A percentile compares a stretch with the other conserved stretches of the same genome.
Evolutionary conservation across 331 rosid species (phyloP).

Genomic region (Rhamnella rubrinervis): DNA sequence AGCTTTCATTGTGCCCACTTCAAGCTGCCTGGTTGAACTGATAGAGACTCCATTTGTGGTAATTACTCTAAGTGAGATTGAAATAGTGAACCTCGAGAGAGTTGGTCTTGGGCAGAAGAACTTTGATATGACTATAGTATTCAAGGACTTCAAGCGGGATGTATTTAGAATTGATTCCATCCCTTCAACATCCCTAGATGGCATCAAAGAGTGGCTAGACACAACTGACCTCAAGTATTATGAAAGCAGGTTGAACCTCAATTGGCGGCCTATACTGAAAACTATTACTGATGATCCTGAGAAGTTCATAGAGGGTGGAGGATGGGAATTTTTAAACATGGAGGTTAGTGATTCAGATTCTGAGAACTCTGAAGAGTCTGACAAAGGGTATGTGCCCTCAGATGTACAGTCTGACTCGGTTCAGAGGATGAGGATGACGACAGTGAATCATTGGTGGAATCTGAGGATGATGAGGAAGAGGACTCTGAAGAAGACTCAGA

Average conservation of each 20-base stretch:
- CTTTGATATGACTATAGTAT: conserved; percentile 74
- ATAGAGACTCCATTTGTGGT: conserved; percentile 82
- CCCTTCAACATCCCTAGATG: conserved; percentile 77
- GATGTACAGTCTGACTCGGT: conserved; percentile 74
- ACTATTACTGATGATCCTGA: conserved; percentile 82
- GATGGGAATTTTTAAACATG: conserved; percentile 79
- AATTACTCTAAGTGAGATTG: conserved; percentile 71
- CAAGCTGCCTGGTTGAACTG: conserved; percentile 79
- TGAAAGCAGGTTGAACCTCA: conserved; percentile 82
- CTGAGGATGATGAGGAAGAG: conserved; percentile 62
- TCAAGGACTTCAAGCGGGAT: conserved; percentile 81
- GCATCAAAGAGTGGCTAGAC: conserved; percentile 85
- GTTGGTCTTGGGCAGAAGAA: conserved; percentile 90
- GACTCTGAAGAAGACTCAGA: conserved; percentile 58
- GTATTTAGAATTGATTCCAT: conserved; percentile 78
- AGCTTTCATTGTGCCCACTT: conserved; percentile 76
- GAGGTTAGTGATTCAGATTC: conserved; percentile 80
- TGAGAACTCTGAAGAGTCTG: conserved; percentile 69
- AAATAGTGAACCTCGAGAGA: conserved; percentile 83
- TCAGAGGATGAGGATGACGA: conserved; percentile 63
- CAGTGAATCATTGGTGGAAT: conserved; percentile 68
- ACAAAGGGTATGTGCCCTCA: conserved; percentile 74
- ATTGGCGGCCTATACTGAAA: conserved; percentile 83
- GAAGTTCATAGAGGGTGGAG: conserved; percentile 77
- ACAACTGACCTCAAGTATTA: conserved; percentile 78